Conservation (phyloP, 2,329 filamentous ascomycete genomes). For the Alternaria sp. region DNA sequence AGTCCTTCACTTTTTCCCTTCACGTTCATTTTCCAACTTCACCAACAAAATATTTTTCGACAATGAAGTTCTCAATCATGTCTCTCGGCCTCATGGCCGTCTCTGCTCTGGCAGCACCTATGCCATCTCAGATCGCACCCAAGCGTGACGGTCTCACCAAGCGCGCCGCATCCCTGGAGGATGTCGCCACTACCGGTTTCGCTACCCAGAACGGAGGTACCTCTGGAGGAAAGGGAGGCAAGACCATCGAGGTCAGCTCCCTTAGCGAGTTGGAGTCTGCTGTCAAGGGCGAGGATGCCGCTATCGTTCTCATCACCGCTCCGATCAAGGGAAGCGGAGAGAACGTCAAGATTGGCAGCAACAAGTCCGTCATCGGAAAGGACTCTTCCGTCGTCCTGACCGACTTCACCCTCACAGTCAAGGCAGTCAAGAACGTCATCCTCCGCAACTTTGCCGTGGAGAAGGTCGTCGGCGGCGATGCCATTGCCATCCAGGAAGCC, state of each 20-base stretch:
- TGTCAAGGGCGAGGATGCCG: conserved; percentile 54
- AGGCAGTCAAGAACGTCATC: conserved; percentile 63
- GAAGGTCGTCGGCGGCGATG: conserved; percentile 62
- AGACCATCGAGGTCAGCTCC: conserved; percentile 46
- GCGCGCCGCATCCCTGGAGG: conserved; percentile 39
- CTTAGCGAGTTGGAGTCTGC: conserved; percentile 55
- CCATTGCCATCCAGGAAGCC: conserved; percentile 59
- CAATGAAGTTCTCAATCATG: conserved; percentile 46
- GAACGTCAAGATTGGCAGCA: conserved; percentile 58
- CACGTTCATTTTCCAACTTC: conserved; percentile 24
- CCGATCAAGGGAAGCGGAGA: conserved; percentile 52
- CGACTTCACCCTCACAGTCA: conserved; percentile 60
- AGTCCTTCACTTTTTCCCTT: conserved; percentile 26
- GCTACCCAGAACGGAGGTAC: conserved; percentile 50
- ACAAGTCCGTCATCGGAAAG: conserved; percentile 63
- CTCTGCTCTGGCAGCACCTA: conserved; percentile 46
- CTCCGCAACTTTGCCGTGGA: conserved; percentile 65
- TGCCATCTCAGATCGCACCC: conserved; percentile 29
- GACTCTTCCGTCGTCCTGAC: conserved; percentile 57
- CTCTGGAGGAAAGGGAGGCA: conserved; percentile 51
- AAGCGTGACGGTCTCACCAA: conserved; percentile 35
- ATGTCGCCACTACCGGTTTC: conserved; percentile 42
- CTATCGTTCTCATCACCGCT: conserved; percentile 59
- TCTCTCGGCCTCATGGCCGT: conserved; percentile 42
- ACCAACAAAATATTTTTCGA: conserved; percentile 13